Conservation (phyloP, 495 filamentous ascomycete genomes). For the Schizothecium vesticola region DNA sequence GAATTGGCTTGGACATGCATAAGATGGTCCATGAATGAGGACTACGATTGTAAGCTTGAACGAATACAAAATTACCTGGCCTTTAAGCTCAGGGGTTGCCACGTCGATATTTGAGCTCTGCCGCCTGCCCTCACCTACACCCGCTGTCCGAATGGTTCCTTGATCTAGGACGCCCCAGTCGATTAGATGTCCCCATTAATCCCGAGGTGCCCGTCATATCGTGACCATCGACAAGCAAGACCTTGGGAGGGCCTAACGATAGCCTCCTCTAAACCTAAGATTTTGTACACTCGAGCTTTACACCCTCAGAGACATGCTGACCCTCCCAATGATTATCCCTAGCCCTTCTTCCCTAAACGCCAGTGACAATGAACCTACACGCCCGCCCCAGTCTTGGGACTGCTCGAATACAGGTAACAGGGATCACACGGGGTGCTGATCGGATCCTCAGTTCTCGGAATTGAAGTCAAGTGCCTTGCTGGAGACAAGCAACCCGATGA, state of each 20-base stretch:
- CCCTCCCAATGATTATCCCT: slow-evolving; percentile 25
- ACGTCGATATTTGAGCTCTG: background rate
- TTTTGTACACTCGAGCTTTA: slow-evolving; percentile 29
- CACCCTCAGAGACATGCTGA: slow-evolving; percentile 25
- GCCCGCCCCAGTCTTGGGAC: slow-evolving; percentile 19
- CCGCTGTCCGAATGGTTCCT: background rate
- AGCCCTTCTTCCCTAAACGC: slow-evolving; percentile 31
- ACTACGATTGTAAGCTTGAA: background rate
- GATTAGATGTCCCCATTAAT: background rate
- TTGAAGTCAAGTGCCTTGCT: slow-evolving; percentile 75
- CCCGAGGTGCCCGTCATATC: slow-evolving; percentile 7
- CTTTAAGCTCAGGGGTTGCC: background rate
- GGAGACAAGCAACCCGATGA: slow-evolving; percentile 83
- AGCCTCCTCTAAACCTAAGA: slow-evolving; percentile 4
- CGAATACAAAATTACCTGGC: background rate
- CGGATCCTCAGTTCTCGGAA: slow-evolving; percentile 24
- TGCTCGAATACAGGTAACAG: slow-evolving; percentile 14
- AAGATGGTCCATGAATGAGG: background rate
- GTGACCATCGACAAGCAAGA: slow-evolving; percentile 8
- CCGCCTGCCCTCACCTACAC: background rate
- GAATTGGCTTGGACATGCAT: background rate
- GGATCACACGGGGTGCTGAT: background rate
- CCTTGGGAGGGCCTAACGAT: slow-evolving; percentile 8
- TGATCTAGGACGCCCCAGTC: too few species aligned
- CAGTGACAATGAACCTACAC: slow-evolving; percentile 30